These are phyloP conservation scores for Microbotryomycetes sp. DNA, from an alignment of 1,284 basidiomycete species.

Conservation along the genomic window DNA sequence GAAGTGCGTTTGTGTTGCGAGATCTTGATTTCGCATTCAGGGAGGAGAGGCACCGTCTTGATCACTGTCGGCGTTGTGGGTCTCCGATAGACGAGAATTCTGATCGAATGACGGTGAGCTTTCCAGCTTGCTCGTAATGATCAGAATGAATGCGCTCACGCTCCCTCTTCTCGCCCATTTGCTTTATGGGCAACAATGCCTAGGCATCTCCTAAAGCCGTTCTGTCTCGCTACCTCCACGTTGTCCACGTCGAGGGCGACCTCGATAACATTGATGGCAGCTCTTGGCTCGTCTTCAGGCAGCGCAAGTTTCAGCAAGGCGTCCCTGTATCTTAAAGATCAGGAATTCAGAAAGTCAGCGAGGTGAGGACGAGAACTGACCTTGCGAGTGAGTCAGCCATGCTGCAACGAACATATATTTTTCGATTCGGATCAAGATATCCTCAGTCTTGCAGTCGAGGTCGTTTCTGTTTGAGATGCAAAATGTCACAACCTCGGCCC, in stretches of 20 bases:
- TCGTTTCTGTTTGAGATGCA: too few species aligned
- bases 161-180: background rate
- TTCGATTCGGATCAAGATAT: too few species aligned
- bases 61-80: conserved; percentile 1
- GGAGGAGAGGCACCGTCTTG: background rate
- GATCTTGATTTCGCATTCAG: conserved; percentile 3
- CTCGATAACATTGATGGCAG: background rate
- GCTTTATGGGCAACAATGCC: background rate
- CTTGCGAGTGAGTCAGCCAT: too few species aligned
- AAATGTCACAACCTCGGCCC: too few species aligned
- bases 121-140: too few species aligned
- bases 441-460: too few species aligned
- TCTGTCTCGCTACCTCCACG: background rate
- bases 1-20: background rate
- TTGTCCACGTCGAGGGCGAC: background rate
- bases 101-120: background rate
- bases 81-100: conserved; percentile 4
- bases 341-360: too few species aligned
- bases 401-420: too few species aligned
- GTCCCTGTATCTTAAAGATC: background rate
- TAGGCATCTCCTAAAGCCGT: background rate
- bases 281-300: background rate
- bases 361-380: too few species aligned
- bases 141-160: background rate
- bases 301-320: conserved; percentile 1